Evolutionary conservation across 257 asterid species (phyloP), one percentile per base, ranked within the genome.

Genomic region (Nicotiana paniculata): DNA sequence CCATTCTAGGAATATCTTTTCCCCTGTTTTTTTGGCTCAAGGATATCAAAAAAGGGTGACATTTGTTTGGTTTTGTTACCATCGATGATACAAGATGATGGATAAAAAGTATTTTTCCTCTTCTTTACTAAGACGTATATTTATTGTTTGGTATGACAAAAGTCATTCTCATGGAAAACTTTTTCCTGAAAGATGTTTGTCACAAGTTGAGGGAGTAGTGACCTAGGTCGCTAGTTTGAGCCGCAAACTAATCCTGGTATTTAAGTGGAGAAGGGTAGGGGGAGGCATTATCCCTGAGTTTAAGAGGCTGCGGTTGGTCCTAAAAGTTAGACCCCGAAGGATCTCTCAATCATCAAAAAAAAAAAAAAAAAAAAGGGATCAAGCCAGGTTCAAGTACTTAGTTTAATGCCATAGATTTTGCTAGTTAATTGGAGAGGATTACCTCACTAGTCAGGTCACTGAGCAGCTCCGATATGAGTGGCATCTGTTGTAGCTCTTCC

Each of bases 401-500:
- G 61, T 48, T 72, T 28, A 51, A 75, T 48, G 80, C 46, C 80
- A 75, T 51, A 1, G 54, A 10, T 30, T 68, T 57, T 64, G 68
- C 83, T 26, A 64, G 82, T 62, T 66, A 43, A 67, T 48, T 53
- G 37, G 69, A 18, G 24, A 61, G 32, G 75, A 67, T 84, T 90
- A 93, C 99, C 99, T 92, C 97, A 13, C 81, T 74, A 67, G 86
- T 86, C 48, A 95, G 68, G 87, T 95, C 97, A 32, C 82, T 89
- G 69, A 93, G 84, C 65, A 91, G 77, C 62, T 93, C 98, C 30
- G 88, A 74, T 83, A 85, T 87, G 77, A 89, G 88, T 76, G 95
- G 93, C 85, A 96, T 89, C 91, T 93, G 97, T 74, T 91, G 93
- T 82, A 91, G 89, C 93, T 86, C 92, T 82, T 91, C 92, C 86